Evolutionary conservation across 306 rosid species (phyloP), one percentile per base, ranked within the genome.

Genomic region (Quercus mongolica): DNA sequence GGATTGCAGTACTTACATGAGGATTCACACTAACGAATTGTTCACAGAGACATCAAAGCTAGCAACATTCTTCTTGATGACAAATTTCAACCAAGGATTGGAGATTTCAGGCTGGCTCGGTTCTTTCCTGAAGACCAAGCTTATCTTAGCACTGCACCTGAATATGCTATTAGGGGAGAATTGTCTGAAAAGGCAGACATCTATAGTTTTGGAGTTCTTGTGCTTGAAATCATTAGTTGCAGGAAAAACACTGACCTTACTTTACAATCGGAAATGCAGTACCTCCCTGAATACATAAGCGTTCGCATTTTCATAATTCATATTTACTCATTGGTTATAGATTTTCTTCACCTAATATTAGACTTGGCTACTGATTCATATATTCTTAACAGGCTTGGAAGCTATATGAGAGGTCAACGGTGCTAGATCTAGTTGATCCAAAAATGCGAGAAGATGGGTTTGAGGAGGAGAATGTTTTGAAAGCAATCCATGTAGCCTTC

Each of bases 1-100:
- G 97, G 99, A 59, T 83, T 94, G 85, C 99, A 94, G 77, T 94
- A 92, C 79, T 89, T 92, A 65, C 97, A 94, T 3, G 97, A 91
- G 84, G 97, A 26, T 26, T 26, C 28, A 26, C 28, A 26, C 28
- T 26, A 1, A 23, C 0, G 28, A 26, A 26, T 26, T 26, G 28
- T 26, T 26, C 28, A 26, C 28, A 26, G 28, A 26, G 28, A 26
- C 28, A 26, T 26, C 28, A 26, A 26, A 26, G 28, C 28, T 26
- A 26, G 28, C 28, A 26, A 26, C 28, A 26, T 26, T 26, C 28
- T 26, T 26, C 28, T 26, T 26, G 28, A 26, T 26, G 28, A 26
- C 28, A 26, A 26, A 26, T 26, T 26, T 26, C 28, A 26, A 26
- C 28, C 28, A 26, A 26, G 28, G 28, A 26, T 26, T 26, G 28